Percentiles rank a stretch among this genome's conserved stretches.
These are phyloP conservation scores for Escovopsis weberi DNA, from an alignment of 2,329 filamentous ascomycete species.

Conservation along the genomic window DNA sequence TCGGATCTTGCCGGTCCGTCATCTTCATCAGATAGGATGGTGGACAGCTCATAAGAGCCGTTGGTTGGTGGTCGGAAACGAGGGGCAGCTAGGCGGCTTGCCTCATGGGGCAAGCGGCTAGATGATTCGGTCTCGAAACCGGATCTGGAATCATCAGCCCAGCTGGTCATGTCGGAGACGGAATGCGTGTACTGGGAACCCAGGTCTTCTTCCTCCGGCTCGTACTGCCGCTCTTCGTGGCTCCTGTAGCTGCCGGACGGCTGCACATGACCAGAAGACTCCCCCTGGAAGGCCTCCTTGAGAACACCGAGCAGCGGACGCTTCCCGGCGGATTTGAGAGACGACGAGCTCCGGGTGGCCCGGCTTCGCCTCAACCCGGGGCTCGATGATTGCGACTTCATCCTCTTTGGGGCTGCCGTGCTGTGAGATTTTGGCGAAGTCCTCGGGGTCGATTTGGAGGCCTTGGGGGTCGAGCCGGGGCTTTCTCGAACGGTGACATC, in stretches of 20 bases:
- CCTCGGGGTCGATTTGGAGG: conserved; percentile 1
- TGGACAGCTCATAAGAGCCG: conserved; percentile 41
- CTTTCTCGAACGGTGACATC: background rate
- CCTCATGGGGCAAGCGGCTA: conserved; percentile 9
- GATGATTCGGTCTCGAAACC: conserved; percentile 7
- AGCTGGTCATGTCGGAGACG: conserved; percentile 5
- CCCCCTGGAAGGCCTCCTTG: conserved; percentile 47
- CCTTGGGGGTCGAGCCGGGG: conserved; percentile 3
- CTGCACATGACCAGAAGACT: conserved; percentile 35
- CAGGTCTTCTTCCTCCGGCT: conserved; percentile 10
- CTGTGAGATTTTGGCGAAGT: background rate
- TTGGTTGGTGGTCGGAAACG: conserved; percentile 35
- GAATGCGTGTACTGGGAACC: conserved; percentile 7
- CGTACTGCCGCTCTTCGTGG: conserved; percentile 24
- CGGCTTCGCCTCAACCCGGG: conserved; percentile 37
- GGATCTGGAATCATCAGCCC: conserved; percentile 1
- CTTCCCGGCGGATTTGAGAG: conserved; percentile 31
- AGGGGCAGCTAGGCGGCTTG: conserved; percentile 18
- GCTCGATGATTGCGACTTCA: conserved; percentile 20
- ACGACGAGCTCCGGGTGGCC: conserved; percentile 37
- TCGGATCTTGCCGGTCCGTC: conserved; percentile 21
- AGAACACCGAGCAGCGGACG: conserved; percentile 42
- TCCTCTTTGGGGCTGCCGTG: conserved; percentile 4
- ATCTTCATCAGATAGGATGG: conserved; percentile 24
- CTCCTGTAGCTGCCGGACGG: conserved; percentile 33